A percentile compares a stretch with the other conserved stretches of the same genome.
These are phyloP conservation scores for Ehretia macrophylla DNA, from an alignment of 257 asterid species.

Conservation along the genomic window DNA sequence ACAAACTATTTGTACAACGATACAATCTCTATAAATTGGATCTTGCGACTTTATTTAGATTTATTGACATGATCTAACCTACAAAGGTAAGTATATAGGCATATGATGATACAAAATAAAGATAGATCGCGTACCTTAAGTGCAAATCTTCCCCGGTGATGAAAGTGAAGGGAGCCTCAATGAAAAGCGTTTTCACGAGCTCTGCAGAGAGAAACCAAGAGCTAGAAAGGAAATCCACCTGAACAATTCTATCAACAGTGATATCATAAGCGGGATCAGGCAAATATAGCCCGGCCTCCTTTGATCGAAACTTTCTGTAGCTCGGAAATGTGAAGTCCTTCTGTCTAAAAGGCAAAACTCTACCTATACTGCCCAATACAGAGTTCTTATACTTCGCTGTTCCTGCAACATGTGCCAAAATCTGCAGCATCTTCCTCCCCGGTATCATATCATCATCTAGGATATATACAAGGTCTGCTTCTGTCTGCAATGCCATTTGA, in stretches of 20 bases:
- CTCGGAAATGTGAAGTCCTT: slow-evolving; percentile 82
- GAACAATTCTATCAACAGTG: slow-evolving; percentile 59
- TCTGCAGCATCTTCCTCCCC: slow-evolving; percentile 73
- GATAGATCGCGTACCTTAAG: slow-evolving; percentile 49
- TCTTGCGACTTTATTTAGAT: too few relatives aligned
- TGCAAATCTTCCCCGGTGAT: slow-evolving; percentile 93
- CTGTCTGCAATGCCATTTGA: slow-evolving; percentile 90
- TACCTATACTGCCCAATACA: slow-evolving; percentile 85
- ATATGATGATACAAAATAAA: too few relatives aligned
- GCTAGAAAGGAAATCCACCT: slow-evolving; percentile 91
- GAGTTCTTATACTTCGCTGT: slow-evolving; percentile 83
- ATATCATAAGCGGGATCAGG: slow-evolving; percentile 98
- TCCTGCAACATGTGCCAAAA: slow-evolving; percentile 79
- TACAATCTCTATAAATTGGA: too few relatives aligned
- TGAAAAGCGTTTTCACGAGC: slow-evolving; percentile 73
- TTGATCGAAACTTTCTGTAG: slow-evolving; percentile 78
- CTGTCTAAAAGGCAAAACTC: slow-evolving; percentile 85
- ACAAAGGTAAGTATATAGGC: not conserved
- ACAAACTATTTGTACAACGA: too few relatives aligned
- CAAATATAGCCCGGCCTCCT: slow-evolving; percentile 88
- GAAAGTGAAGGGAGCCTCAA: slow-evolving; percentile 86
- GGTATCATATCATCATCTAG: slow-evolving; percentile 96
- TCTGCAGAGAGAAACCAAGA: slow-evolving; percentile 95
- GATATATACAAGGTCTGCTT: slow-evolving; percentile 72
- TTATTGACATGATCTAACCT: not conserved